Evolutionary conservation across 192 early-diverging fungal species (phyloP).

Genomic region (Ramicandelaber brevisporus): DNA sequence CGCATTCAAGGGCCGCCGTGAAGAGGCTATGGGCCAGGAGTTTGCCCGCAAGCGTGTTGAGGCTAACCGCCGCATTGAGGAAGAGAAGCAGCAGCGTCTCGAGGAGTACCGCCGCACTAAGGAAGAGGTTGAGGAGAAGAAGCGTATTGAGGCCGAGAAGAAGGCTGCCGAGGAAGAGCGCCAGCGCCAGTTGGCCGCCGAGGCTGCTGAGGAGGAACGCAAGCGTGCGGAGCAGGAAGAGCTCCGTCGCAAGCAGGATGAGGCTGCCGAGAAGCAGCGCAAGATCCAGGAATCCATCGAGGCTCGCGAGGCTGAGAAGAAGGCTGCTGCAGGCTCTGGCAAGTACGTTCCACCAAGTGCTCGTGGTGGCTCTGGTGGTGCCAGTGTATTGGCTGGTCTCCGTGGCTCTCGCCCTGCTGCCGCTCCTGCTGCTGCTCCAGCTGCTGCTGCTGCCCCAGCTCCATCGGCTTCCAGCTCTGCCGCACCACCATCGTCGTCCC

Average conservation of each 20-base stretch:
- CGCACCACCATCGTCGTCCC: too few species aligned
- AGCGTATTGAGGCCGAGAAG: constrained; percentile 13
- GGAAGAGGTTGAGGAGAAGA: constrained; percentile 11
- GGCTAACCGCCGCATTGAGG: constrained; percentile 14
- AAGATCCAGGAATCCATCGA: constrained; percentile 5
- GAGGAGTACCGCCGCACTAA: constrained; percentile 16
- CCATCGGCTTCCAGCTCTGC: too few species aligned
- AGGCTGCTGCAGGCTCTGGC: constrained; percentile 1
- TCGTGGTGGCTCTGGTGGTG: constrained; percentile 2
- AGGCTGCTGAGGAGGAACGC: constrained; percentile 13
- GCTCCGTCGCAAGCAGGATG: constrained; percentile 4
- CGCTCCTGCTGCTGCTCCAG: too few species aligned
- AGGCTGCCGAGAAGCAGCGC: constrained; percentile 5
- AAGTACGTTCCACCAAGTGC: constrained; percentile 15
- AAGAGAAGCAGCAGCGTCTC: constrained; percentile 15
- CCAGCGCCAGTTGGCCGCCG: constrained; percentile 1
- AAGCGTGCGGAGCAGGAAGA: constrained; percentile 19
- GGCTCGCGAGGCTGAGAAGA: constrained; percentile 9
- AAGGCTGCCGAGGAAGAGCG: constrained; percentile 17
- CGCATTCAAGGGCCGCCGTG: constrained; percentile 20
- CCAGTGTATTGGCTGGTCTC: not conserved
- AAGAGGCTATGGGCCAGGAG: constrained; percentile 30
- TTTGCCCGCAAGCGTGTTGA: constrained; percentile 32
- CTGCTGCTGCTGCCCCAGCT: too few species aligned
- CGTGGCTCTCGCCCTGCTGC: too few species aligned